Base-by-base conservation (phyloP, 2,329 filamentous ascomycete genomes). In the Aciculosporium take region DNA sequence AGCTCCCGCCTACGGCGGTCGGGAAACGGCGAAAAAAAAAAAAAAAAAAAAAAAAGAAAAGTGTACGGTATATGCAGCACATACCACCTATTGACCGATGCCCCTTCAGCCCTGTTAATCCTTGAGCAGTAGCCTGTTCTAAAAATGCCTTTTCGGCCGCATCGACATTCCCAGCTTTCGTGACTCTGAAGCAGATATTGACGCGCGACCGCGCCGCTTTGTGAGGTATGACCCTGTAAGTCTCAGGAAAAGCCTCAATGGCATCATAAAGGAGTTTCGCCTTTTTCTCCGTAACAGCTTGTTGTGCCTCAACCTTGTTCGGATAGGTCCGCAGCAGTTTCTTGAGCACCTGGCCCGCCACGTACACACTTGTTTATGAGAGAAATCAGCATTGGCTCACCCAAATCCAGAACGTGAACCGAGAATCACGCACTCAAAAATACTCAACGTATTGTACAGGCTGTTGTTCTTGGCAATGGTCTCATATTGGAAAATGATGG, bases 361-460 rank as follows among this genome's bases (percentile, higher is more conserved):
- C 76, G 66, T 81, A 96, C 29, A 95, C 83, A 58, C 89, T 76
- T 40, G 18, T 3, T 10, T 18, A 21, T n/a, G 2, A n/a, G n/a
- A n/a, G n/a, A n/a, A n/a, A n/a, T n/a, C n/a, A n/a, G n/a, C n/a
- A n/a, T n/a, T n/a, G n/a, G n/a, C n/a, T n/a, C n/a, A n/a, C n/a
- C n/a, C n/a, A n/a, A n/a, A n/a, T n/a, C n/a, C n/a, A n/a, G n/a
- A n/a, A n/a, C n/a, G n/a, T n/a, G n/a, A n/a, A n/a, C n/a, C n/a
- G n/a, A n/a, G n/a, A n/a, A 27, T 1, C 3, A 63, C 72, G 55
- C 59, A 77, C 74, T 76, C 88, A 54, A 96, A 94, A 54, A 96
- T 94, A 54, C 85, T 88, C 9, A 96, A 67, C 0, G 89, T 96
- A 64, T 96, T 96, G 68, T 96, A 96, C 23, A 96, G 71, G 51